phyloP scores from a whole-genome alignment of 2,329 filamentous ascomycete species.

The Fusarium drepaniforme region DNA sequence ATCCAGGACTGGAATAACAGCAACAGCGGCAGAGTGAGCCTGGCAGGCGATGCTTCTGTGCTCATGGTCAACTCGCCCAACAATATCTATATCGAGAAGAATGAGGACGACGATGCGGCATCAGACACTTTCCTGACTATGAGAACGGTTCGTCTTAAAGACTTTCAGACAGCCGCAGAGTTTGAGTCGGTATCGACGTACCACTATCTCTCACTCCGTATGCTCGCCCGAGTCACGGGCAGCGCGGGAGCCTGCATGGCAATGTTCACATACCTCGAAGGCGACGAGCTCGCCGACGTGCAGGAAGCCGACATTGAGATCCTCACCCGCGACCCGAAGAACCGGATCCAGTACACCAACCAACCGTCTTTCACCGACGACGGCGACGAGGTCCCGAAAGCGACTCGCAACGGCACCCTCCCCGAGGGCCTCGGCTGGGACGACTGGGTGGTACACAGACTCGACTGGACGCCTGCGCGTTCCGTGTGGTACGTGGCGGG shows the following conservation, averaged over 20 bases:
- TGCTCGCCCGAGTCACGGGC: constrained; percentile 64
- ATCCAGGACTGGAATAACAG: constrained; percentile 58
- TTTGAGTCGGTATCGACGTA: constrained; percentile 54
- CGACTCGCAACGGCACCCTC: constrained; percentile 62
- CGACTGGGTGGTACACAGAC: constrained; percentile 69
- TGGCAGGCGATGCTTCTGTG: constrained; percentile 45
- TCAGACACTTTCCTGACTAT: constrained; percentile 60
- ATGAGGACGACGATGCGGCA: constrained; percentile 47
- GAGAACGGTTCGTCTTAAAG: constrained; percentile 57
- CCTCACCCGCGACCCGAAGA: constrained; percentile 58
- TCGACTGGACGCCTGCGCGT: constrained; percentile 68
- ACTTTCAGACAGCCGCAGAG: constrained; percentile 62
- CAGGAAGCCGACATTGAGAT: constrained; percentile 68
- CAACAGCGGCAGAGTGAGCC: constrained; percentile 45
- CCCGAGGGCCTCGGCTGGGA: constrained; percentile 60
- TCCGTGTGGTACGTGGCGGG: constrained; percentile 70
- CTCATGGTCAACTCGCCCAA: constrained; percentile 57
- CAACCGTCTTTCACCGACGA: constrained; percentile 64
- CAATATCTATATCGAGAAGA: constrained; percentile 61
- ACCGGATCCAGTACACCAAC: constrained; percentile 69
- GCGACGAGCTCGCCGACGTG: constrained; percentile 52
- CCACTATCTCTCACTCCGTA: constrained; percentile 55
- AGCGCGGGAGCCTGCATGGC: constrained; percentile 62
- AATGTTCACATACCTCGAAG: constrained; percentile 63
- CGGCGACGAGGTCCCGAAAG: constrained; percentile 57